phyloP scores from a whole-genome alignment of 2,329 filamentous ascomycete species.

The Penicillium sp. region DNA sequence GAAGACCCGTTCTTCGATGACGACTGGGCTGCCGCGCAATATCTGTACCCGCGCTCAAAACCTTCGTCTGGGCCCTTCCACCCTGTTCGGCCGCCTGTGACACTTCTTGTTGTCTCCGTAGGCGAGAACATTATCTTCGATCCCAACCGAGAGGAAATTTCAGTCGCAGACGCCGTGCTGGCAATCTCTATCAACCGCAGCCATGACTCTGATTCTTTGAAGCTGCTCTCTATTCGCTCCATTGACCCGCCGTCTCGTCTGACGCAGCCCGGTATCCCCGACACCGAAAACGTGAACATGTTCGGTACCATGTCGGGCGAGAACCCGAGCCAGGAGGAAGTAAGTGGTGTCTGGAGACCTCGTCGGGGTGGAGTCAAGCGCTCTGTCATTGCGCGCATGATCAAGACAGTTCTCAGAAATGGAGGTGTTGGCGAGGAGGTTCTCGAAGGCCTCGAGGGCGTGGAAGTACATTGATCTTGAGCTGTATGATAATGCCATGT shows the following conservation, averaged over 20 bases:
- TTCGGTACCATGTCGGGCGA: slow-evolving; percentile 39
- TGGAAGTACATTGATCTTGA: slow-evolving; percentile 47
- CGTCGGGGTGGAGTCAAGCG: slow-evolving; percentile 82
- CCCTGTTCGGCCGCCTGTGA: slow-evolving; percentile 72
- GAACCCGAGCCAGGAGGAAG: slow-evolving; percentile 58
- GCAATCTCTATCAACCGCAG: slow-evolving; percentile 72
- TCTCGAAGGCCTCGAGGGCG: slow-evolving; percentile 72
- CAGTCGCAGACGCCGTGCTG: slow-evolving; percentile 85
- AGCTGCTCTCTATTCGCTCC: slow-evolving; percentile 69
- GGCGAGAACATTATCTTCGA: slow-evolving; percentile 92
- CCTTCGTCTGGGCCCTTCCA: slow-evolving; percentile 24
- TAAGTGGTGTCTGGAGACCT: slow-evolving; percentile 77
- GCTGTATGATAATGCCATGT: not conserved
- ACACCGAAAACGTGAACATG: slow-evolving; percentile 62
- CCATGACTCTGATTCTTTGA: slow-evolving; percentile 49
- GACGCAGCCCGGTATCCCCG: slow-evolving; percentile 70
- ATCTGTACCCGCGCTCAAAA: slow-evolving; percentile 66
- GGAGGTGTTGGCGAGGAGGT: slow-evolving; percentile 86
- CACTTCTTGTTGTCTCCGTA: slow-evolving; percentile 84
- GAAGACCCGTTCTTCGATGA: slow-evolving; percentile 98
- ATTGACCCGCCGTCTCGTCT: slow-evolving; percentile 74
- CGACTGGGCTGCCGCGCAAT: slow-evolving; percentile 85
- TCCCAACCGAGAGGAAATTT: slow-evolving; percentile 85
- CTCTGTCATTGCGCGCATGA: slow-evolving; percentile 69
- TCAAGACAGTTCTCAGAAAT: slow-evolving; percentile 73